A percentile compares a stretch with the other conserved stretches of the same genome.
These are phyloP conservation scores for Aspergillus costaricaensis DNA, from an alignment of 2,329 filamentous ascomycete genomes.

Conservation along the genomic window DNA sequence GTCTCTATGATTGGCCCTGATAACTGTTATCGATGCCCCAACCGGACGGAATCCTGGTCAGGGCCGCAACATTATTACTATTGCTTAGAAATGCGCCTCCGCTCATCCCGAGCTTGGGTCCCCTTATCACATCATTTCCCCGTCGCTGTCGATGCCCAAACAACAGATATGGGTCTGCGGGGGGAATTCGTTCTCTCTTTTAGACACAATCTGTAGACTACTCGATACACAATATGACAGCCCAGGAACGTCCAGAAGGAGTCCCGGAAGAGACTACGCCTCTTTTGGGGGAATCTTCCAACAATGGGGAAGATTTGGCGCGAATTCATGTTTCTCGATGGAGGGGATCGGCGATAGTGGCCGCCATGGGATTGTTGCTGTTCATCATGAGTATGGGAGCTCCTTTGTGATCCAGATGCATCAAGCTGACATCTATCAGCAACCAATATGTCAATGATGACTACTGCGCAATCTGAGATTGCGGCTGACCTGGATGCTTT, in stretches of 20 bases:
- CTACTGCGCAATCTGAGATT: slow-evolving; percentile 76
- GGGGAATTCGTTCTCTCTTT: not conserved
- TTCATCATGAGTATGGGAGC: slow-evolving; percentile 3
- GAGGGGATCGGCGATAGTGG: slow-evolving; percentile 1
- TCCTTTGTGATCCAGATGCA: not conserved
- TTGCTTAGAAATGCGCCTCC: slow-evolving; percentile 12
- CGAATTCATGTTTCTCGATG: not conserved
- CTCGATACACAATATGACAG: not conserved
- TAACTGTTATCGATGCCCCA: not conserved
- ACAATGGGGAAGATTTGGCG: not conserved
- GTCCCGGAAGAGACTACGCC: not conserved
- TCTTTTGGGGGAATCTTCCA: not conserved
- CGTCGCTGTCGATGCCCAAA: not conserved
- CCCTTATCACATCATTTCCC: slow-evolving; percentile 3
- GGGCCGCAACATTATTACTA: not conserved
- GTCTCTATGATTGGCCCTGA: not conserved
- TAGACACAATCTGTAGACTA: not conserved
- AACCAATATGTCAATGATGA: slow-evolving; percentile 77
- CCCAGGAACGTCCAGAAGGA: not conserved
- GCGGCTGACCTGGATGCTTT: slow-evolving; percentile 75
- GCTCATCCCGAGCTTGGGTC: not conserved
- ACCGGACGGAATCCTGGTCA: not conserved
- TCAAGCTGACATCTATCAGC: slow-evolving; percentile 34
- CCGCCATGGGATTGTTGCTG: slow-evolving; percentile 4
- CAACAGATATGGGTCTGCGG: not conserved